Base-by-base conservation (phyloP, 2,329 filamentous ascomycete genomes). In the Exophiala sideris region DNA sequence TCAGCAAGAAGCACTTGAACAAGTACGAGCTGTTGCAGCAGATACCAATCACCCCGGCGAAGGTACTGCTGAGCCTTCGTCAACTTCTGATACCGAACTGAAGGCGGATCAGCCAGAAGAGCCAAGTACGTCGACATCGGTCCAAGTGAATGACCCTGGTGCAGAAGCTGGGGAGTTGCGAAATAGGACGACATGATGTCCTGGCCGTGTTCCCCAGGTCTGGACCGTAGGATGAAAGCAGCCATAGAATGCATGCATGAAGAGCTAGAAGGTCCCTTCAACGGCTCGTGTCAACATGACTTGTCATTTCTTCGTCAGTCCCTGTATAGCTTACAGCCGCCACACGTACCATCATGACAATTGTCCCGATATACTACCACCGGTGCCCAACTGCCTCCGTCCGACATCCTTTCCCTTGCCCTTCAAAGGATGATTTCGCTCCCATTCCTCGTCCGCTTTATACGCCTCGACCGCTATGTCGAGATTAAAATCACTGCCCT, bases 361-460 rank as follows among this genome's bases (percentile, higher is more conserved):
- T 39, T 62, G 60, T 3, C 56, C 54, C 7, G 51, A 50, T 18
- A 62, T 34, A 39, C 56, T 60, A 1, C 56, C 52, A 12, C 58
- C 49, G 14, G 29, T 38, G 16, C 14, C 21, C 2, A 35, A 24
- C 29, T 34, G 38, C 3, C 38, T 40, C 38, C 14, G 16, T 40
- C 38, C 38, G 38, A 18, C n/a, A 5, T 53, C 46, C 40, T 59
- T 64, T 68, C 55, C 62, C 62, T 41, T 77, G 78, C n/a, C 71
- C 71, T 60, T 76, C 44, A 84, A 66, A 0, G 86, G 85, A 64
- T 92, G 81, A 10, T 81, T 79, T 62, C 76, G 79, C 71, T 90
- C 89, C 89, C 88, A 92, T 49, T 76, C 76, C 67, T 91, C 88
- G 59, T 94, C 89, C 3, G 82, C 86, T 59, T 81, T 76, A 67